A percentile compares a stretch with the other conserved stretches of the same genome.
phyloP scores from a whole-genome alignment of 805 yeast genomes.

The Candida schatavii region DNA sequence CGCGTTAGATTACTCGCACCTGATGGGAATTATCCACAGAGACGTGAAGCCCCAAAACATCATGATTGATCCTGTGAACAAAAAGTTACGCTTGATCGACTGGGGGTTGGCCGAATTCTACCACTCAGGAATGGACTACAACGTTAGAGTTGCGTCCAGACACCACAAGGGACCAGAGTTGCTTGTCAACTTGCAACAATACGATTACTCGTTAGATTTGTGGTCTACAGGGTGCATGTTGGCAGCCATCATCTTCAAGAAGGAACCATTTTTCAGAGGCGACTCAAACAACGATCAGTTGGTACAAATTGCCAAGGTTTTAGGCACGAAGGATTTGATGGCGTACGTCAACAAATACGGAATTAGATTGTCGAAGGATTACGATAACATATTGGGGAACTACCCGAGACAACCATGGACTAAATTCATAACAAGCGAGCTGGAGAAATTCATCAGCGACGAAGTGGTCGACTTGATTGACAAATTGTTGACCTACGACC shows the following conservation, averaged over 20 bases:
- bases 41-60: constrained; percentile 94
- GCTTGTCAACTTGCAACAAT: constrained; percentile 74
- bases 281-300: constrained; percentile 88
- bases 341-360: constrained; percentile 67
- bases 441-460: constrained; percentile 49
- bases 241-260: constrained; percentile 83
- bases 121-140: constrained; percentile 85
- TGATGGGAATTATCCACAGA: constrained; percentile 93
- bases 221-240: constrained; percentile 94
- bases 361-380: constrained; percentile 69
- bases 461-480: constrained; percentile 70
- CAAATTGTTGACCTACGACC: constrained; percentile 74
- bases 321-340: constrained; percentile 78
- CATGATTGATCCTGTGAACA: constrained; percentile 77
- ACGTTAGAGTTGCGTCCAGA: constrained; percentile 88
- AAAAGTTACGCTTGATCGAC: constrained; percentile 72
- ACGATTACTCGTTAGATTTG: constrained; percentile 84
- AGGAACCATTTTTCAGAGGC: constrained; percentile 92
- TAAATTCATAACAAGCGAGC: constrained; percentile 54
- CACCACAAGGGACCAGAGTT: constrained; percentile 92
- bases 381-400: constrained; percentile 65
- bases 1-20: constrained; percentile 86
- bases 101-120: constrained; percentile 96
- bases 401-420: constrained; percentile 68
- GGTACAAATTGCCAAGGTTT: constrained; percentile 82